Conservation (phyloP, 2,329 filamentous ascomycete genomes). For the Aspergillus persii region DNA sequence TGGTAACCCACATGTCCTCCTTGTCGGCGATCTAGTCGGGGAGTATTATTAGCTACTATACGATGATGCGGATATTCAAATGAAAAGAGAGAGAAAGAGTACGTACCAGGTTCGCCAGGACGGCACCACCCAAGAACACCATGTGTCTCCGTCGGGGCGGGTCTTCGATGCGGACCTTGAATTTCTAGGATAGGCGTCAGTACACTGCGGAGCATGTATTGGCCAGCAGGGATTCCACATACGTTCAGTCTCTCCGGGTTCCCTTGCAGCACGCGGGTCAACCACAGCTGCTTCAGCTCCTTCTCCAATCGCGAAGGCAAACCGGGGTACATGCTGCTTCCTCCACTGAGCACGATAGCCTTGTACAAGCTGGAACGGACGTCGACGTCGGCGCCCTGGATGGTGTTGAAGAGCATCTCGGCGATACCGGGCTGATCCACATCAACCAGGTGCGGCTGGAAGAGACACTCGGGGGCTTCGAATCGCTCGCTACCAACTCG, state of each 20-base stretch:
- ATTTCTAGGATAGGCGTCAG: constrained; percentile 62
- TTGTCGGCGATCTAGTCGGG: constrained; percentile 80
- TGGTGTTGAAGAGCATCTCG: constrained; percentile 98
- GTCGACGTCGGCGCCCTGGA: constrained; percentile 92
- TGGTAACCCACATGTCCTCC: constrained; percentile 98
- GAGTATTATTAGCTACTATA: constrained; percentile 12
- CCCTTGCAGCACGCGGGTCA: constrained; percentile 83
- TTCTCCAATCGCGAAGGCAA: constrained; percentile 93
- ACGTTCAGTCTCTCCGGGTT: constrained; percentile 86
- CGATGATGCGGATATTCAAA: background rate
- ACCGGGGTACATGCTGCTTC: constrained; percentile 98
- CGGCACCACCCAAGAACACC: constrained; percentile 97
- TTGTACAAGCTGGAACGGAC: constrained; percentile 93
- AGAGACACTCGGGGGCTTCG: constrained; percentile 95
- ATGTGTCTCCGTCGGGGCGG: constrained; percentile 94
- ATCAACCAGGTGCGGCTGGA: constrained; percentile 97
- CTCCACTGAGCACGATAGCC: constrained; percentile 92
- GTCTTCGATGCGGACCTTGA: constrained; percentile 99
- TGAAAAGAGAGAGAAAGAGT: background rate
- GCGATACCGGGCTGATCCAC: constrained; percentile 96
- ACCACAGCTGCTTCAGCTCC: constrained; percentile 97
- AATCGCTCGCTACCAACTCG: constrained; percentile 95
- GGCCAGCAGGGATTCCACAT: constrained; percentile 24
- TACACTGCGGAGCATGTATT: background rate
- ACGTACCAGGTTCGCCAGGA: constrained; percentile 84